Evolutionary conservation across 2,329 filamentous ascomycete species (phyloP).

Genomic region (Aspergillus quadrilineatus): DNA sequence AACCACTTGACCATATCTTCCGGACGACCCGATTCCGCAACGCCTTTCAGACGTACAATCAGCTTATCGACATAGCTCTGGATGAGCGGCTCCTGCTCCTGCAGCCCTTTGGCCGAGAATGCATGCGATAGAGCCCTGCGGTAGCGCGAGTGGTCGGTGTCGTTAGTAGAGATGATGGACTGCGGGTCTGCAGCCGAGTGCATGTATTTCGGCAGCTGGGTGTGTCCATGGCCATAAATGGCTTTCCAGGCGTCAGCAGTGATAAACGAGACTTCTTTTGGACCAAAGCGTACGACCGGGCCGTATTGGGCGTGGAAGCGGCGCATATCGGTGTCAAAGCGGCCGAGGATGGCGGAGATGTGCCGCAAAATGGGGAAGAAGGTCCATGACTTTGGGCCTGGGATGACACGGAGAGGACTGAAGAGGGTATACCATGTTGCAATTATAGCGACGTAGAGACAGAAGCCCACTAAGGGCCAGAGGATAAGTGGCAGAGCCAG

Average conservation of each 20-base stretch:
- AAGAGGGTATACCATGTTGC: no score
- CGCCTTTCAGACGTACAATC: constrained; percentile 19
- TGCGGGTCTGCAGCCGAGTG: background rate
- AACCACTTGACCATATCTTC: constrained; percentile 9
- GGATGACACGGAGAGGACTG: constrained; percentile 7
- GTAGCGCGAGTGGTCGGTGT: constrained; percentile 30
- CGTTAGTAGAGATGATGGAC: constrained; percentile 4
- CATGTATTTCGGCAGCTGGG: background rate
- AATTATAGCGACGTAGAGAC: no score
- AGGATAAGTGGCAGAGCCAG: no score
- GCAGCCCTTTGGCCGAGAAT: constrained; percentile 37
- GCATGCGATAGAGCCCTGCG: constrained; percentile 34
- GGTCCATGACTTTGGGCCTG: constrained; percentile 7
- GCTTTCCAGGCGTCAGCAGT: constrained; percentile 32
- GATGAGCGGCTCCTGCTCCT: constrained; percentile 35
- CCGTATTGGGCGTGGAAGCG: constrained; percentile 28
- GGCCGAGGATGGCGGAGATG: constrained; percentile 3
- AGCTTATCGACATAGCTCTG: constrained; percentile 31
- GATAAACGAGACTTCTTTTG: constrained; percentile 40
- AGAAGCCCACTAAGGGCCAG: no score
- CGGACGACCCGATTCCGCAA: background rate
- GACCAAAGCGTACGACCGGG: constrained; percentile 42
- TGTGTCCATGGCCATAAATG: constrained; percentile 20
- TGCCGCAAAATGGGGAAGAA: constrained; percentile 2
- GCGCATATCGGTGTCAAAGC: constrained; percentile 15